Evolutionary conservation across 805 yeast genomes (phyloP).

Genomic region (Kodamaea kaohsiungensis): DNA sequence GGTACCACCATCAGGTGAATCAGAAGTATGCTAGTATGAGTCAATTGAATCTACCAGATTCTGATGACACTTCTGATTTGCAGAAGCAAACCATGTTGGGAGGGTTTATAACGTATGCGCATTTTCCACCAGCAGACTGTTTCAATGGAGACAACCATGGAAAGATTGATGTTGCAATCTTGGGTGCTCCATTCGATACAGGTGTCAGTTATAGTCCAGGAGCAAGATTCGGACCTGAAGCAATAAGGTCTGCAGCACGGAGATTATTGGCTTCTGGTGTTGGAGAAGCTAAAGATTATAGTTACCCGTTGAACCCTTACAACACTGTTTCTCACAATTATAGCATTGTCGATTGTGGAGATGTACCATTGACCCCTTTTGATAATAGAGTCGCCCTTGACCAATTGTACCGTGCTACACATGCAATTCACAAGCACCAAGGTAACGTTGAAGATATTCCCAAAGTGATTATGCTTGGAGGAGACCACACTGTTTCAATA

Average conservation of each 20-base stretch:
- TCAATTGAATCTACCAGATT: constrained; percentile 30
- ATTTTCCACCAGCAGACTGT: constrained; percentile 39
- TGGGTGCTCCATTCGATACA: constrained; percentile 62
- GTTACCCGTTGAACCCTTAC: constrained; percentile 51
- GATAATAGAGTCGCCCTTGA: constrained; percentile 63
- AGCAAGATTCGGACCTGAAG: constrained; percentile 60
- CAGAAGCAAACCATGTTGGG: constrained; percentile 34
- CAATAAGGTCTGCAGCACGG: constrained; percentile 48
- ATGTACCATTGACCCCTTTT: constrained; percentile 67
- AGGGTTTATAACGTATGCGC: constrained; percentile 58
- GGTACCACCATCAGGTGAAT: constrained; percentile 5
- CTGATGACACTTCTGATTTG: constrained; percentile 33
- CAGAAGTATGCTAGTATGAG: constrained; percentile 15
- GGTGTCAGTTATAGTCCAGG: constrained; percentile 59
- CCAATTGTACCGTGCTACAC: constrained; percentile 60
- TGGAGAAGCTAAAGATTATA: constrained; percentile 4
- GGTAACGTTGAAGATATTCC: constrained; percentile 22
- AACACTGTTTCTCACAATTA: constrained; percentile 37
- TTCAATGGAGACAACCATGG: constrained; percentile 34
- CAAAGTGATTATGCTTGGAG: constrained; percentile 55
- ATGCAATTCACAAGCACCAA: constrained; percentile 46
- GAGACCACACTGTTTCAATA: constrained; percentile 59
- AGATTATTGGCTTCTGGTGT: constrained; percentile 40
- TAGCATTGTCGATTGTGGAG: constrained; percentile 60
- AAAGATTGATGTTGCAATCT: constrained; percentile 51